Evolutionary conservation across 2,329 filamentous ascomycete species (phyloP).

Genomic region (Beauveria australis): DNA sequence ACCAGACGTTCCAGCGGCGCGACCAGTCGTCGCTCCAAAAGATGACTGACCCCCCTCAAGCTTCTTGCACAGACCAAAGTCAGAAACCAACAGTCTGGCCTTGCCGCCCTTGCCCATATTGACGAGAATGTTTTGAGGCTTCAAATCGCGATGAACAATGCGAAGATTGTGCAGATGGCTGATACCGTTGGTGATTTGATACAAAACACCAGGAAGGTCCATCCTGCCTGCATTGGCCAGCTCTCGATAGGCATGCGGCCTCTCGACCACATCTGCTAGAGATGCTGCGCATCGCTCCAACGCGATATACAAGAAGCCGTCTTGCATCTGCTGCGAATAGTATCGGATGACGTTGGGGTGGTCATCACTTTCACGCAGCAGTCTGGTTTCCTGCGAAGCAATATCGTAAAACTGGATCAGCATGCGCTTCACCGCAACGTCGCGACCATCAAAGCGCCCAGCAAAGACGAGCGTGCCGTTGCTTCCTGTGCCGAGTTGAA

Average conservation of each 20-base stretch:
- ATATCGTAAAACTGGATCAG: conserved; percentile 93
- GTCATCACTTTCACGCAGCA: conserved; percentile 88
- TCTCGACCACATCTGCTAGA: conserved; percentile 82
- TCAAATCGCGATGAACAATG: conserved; percentile 94
- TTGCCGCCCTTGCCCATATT: conserved; percentile 60
- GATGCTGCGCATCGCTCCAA: conserved; percentile 91
- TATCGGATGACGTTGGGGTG: conserved; percentile 95
- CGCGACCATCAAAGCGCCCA: conserved; percentile 86
- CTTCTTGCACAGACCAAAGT: conserved; percentile 97
- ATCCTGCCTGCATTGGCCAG: conserved; percentile 65
- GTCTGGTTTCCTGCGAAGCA: conserved; percentile 83
- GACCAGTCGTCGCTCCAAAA: conserved; percentile 86
- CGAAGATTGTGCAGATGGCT: conserved; percentile 83
- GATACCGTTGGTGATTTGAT: conserved; percentile 84
- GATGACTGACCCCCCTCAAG: conserved; percentile 90
- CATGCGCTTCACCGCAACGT: conserved; percentile 95
- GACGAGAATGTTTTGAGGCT: conserved; percentile 95
- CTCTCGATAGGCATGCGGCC: conserved; percentile 56
- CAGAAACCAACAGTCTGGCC: conserved; percentile 86
- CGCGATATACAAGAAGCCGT: conserved; percentile 92
- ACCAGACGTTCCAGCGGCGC: conserved; percentile 86
- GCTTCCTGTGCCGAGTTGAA: conserved; percentile 69
- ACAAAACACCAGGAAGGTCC: conserved; percentile 71
- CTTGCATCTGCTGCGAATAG: conserved; percentile 81
- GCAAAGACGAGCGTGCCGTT: conserved; percentile 96